A percentile compares a stretch with the other conserved stretches of the same genome.
These are phyloP conservation scores for Ascocoryne sarcoides DNA, from an alignment of 2,329 filamentous ascomycete species.

Conservation along the genomic window DNA sequence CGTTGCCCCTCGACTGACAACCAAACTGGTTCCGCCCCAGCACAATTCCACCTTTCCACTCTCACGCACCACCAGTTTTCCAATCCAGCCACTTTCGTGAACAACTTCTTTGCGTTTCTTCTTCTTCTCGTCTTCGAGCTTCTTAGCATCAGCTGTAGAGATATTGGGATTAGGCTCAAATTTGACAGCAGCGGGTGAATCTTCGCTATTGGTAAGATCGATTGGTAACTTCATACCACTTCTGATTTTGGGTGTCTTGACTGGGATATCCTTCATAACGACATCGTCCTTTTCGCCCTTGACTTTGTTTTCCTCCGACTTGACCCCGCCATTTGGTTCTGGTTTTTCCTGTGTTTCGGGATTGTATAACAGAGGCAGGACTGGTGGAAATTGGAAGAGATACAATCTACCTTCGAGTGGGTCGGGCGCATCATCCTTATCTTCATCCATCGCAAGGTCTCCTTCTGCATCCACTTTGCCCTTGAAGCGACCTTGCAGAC, in stretches of 20 bases:
- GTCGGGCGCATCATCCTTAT: constrained; percentile 7
- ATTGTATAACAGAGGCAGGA: constrained; percentile 45
- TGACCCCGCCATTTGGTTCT: constrained; percentile 3
- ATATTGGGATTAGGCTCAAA: constrained; percentile 3
- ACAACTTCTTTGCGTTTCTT: constrained; percentile 19
- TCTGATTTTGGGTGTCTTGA: background rate
- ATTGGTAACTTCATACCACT: background rate
- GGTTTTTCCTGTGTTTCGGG: constrained; percentile 17
- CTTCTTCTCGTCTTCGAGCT: constrained; percentile 15
- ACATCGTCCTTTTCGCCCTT: constrained; percentile 23
- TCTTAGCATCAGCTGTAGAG: constrained; percentile 15
- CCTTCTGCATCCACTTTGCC: constrained; percentile 31
- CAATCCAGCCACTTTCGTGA: constrained; percentile 47
- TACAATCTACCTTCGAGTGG: constrained; percentile 47
- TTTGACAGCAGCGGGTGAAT: constrained; percentile 36
- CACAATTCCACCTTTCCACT: constrained; percentile 54
- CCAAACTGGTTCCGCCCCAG: constrained; percentile 51
- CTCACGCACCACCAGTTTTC: constrained; percentile 50
- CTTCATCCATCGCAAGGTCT: constrained; percentile 27
- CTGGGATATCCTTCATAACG: constrained; percentile 1
- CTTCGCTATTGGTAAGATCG: constrained; percentile 15
- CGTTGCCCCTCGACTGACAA: constrained; percentile 42
- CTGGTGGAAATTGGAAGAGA: constrained; percentile 56
- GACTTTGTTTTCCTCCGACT: constrained; percentile 31
- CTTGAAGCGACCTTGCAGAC: constrained; percentile 21